Evolutionary conservation across 805 yeast genomes (phyloP).

Genomic region (Ogataea nitratoaversa): DNA sequence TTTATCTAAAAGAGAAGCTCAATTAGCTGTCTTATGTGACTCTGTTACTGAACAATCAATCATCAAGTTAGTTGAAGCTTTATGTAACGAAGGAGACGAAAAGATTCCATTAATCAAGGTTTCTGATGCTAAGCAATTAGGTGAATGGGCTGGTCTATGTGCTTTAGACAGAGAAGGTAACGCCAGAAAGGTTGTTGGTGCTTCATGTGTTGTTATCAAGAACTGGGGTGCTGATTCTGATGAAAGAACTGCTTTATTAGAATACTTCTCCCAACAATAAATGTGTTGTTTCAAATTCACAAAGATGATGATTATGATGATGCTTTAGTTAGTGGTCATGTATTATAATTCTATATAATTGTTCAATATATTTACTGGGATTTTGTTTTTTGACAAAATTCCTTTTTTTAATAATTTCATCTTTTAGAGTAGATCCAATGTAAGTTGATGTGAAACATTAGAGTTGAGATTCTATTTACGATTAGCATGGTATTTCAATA

Average conservation of each 20-base stretch:
- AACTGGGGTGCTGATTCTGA: constrained; percentile 99
- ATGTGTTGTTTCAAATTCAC: constrained; percentile 14
- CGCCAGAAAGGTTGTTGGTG: constrained; percentile 99
- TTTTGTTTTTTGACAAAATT: not conserved
- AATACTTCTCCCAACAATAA: constrained; percentile 90
- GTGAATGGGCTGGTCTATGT: constrained; percentile 99
- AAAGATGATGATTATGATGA: not conserved
- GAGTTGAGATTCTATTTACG: too few species aligned
- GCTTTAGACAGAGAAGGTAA: constrained; percentile 99
- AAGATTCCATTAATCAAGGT: constrained; percentile 98
- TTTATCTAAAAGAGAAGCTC: constrained; percentile 95
- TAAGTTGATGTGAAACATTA: not conserved
- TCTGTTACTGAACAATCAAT: constrained; percentile 97
- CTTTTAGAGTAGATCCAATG: not conserved
- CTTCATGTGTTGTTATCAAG: constrained; percentile 98
- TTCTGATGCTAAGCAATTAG: constrained; percentile 98
- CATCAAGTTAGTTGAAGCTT: constrained; percentile 97
- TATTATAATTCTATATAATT: not conserved
- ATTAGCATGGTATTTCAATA: too few species aligned
- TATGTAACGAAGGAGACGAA: constrained; percentile 95
- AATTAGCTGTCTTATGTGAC: constrained; percentile 95
- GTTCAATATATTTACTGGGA: not conserved
- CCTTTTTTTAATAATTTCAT: not conserved
- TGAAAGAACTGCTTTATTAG: constrained; percentile 94
- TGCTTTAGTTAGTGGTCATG: not conserved